Evolutionary conservation across 2,329 filamentous ascomycete genomes (phyloP), one percentile per base, ranked within the genome.

Genomic region (Parasarocladium wereldwijsianum): DNA sequence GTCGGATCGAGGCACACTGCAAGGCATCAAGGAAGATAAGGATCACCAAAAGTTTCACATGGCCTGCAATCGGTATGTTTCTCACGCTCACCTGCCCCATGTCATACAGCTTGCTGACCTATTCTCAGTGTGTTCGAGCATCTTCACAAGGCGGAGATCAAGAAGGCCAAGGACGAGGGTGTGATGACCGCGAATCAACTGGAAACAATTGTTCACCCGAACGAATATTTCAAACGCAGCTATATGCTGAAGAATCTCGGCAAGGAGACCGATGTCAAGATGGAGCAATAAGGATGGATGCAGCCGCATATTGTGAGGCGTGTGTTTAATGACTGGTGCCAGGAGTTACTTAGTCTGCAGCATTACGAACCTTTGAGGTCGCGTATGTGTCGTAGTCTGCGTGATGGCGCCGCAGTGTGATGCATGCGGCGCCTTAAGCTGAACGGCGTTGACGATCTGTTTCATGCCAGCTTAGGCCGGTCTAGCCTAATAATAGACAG

Each of bases 221-320:
- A 98, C 51, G 86, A 87, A 40, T 98, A 94, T 55, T 98, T 96
- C 55, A 94, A 93, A 64, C 69, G 87, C 33, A 93, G 85, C 50
- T 96, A 84, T 52, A 46, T 92, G 42, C 58, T 98, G 36, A 93
- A 85, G 61, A 82, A 90, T 49, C 52, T 92, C 16, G 75, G 55
- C 29, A 72, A 56, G 14, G 57, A 57, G 35, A 54, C 58, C 12
- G 67, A 74, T 36, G 54, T 66, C 18, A 66, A 67, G 52, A 74
- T 76, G 66, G 64, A 65, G 35, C 59, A 49, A 39, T 73, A 18
- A 27, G 12, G 4, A 9, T n/a, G n/a, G n/a, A n/a, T n/a, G n/a
- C n/a, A n/a, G n/a, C n/a, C n/a, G n/a, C n/a, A n/a, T n/a, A n/a
- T n/a, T n/a, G n/a, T n/a, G n/a, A n/a, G n/a, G n/a, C n/a, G n/a